These are phyloP conservation scores for Ophidiomyces ophidiicola DNA, from an alignment of 2,329 filamentous ascomycete genomes.

Conservation along the genomic window DNA sequence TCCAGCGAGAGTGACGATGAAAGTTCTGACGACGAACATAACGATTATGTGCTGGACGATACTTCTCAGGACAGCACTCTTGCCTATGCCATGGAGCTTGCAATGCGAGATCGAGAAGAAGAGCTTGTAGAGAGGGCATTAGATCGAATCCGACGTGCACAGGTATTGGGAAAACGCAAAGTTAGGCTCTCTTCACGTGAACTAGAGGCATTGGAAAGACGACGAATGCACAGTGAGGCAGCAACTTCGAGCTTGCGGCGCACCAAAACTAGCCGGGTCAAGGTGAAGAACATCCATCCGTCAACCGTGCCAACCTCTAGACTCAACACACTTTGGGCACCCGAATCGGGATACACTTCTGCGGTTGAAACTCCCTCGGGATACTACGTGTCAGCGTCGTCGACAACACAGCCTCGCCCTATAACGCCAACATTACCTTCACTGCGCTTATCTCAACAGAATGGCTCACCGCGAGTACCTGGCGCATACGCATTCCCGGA, in stretches of 20 bases:
- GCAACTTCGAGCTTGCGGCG: constrained; percentile 1
- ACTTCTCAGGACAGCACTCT: constrained; percentile 31
- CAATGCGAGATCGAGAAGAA: constrained; percentile 57
- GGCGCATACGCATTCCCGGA: constrained; percentile 25
- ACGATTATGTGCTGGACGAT: constrained; percentile 38
- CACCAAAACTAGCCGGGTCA: constrained; percentile 17
- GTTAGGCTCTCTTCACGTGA: constrained; percentile 72
- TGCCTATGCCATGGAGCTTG: constrained; percentile 40
- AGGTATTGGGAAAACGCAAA: constrained; percentile 61
- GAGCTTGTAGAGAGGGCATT: constrained; percentile 64
- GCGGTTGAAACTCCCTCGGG: constrained; percentile 40
- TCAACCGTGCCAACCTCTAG: constrained; percentile 19
- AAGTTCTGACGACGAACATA: constrained; percentile 40
- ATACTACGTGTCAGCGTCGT: constrained; percentile 26
- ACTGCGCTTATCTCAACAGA: constrained; percentile 25
- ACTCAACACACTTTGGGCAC: constrained; percentile 19
- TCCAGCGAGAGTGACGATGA: constrained; percentile 23
- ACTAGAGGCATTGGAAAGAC: constrained; percentile 64
- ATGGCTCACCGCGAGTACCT: constrained; percentile 27
- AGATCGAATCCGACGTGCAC: constrained; percentile 65
- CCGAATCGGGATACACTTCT: constrained; percentile 38
- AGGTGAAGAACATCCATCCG: constrained; percentile 14
- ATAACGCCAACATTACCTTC: constrained; percentile 33
- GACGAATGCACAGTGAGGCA: constrained; percentile 42
- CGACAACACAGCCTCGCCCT: constrained; percentile 28